These are phyloP conservation scores for Astragalus membranaceus DNA, from an alignment of 306 rosid genomes.

Conservation along the genomic window DNA sequence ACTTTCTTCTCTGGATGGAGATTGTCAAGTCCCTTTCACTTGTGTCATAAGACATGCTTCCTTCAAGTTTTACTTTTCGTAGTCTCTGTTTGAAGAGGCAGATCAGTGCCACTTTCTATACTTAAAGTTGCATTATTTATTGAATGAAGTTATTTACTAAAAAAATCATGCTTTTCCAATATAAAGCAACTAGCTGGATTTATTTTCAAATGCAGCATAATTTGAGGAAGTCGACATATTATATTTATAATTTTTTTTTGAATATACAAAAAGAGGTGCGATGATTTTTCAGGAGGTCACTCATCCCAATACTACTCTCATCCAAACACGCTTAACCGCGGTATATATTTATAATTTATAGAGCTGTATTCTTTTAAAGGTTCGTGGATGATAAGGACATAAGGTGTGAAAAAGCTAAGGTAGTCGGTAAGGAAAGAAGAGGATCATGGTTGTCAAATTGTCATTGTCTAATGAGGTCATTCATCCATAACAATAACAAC, in stretches of 20 bases:
- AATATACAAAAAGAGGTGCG: too few relatives aligned
- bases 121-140: too few relatives aligned
- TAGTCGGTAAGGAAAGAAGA: neutral
- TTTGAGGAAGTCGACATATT: too few relatives aligned
- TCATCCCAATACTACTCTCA: too few relatives aligned
- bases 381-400: neutral
- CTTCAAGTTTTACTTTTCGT: neutral
- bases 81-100: neutral
- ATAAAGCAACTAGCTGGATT: neutral
- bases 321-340: too few relatives aligned
- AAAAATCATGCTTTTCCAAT: neutral
- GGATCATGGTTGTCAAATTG: constrained; percentile 14
- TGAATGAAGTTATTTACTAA: neutral
- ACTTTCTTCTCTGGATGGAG: constrained; percentile 4
- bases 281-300: too few relatives aligned
- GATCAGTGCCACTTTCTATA: too few relatives aligned
- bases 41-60: constrained; percentile 17
- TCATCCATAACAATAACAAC: neutral
- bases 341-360: too few relatives aligned
- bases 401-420: neutral
- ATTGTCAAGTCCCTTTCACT: constrained; percentile 25
- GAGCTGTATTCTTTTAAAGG: too few relatives aligned
- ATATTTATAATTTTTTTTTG: too few relatives aligned
- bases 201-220: too few relatives aligned
- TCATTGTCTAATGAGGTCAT: constrained; percentile 24